Conservation (phyloP, 2,329 filamentous ascomycete species). For the Dryadomyces quercivorus region DNA sequence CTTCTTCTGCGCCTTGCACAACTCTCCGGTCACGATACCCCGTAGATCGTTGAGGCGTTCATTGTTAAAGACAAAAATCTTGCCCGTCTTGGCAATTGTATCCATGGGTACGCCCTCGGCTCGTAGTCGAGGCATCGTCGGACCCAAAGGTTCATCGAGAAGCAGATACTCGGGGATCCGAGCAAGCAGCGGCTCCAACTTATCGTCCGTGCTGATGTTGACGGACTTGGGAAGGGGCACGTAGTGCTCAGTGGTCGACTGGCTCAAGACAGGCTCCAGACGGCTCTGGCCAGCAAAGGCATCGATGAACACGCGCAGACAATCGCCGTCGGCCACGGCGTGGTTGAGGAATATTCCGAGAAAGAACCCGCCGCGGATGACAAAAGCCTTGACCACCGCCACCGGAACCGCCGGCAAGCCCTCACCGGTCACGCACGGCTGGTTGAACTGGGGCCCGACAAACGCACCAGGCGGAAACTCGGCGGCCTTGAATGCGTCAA, state of each 20-base stretch:
- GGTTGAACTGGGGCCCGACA: constrained; percentile 15
- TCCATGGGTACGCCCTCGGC: constrained; percentile 16
- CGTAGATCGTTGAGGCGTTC: constrained; percentile 20
- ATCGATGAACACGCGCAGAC: constrained; percentile 25
- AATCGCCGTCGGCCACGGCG: constrained; percentile 28
- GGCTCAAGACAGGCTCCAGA: constrained; percentile 11
- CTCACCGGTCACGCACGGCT: constrained; percentile 7
- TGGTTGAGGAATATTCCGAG: constrained; percentile 29
- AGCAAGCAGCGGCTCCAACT: constrained; percentile 13
- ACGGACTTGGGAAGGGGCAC: constrained; percentile 10
- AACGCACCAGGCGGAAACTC: constrained; percentile 20
- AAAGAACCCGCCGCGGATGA: constrained; percentile 26
- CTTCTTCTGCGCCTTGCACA: background rate
- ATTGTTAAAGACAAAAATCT: constrained; percentile 27
- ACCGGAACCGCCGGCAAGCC: constrained; percentile 20
- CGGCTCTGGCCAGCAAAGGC: constrained; percentile 24
- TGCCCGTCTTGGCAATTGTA: constrained; percentile 23
- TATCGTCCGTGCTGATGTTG: constrained; percentile 5
- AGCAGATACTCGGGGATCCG: constrained; percentile 26
- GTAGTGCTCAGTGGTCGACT: constrained; percentile 13
- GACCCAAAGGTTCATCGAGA: constrained; percentile 21
- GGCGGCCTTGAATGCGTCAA: constrained; percentile 15
- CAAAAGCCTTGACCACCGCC: constrained; percentile 24
- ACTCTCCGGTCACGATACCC: constrained; percentile 13
- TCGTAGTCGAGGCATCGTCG: constrained; percentile 21